These are phyloP conservation scores for Cornus florida DNA, from an alignment of 148 eudicot genomes.

Conservation along the genomic window DNA sequence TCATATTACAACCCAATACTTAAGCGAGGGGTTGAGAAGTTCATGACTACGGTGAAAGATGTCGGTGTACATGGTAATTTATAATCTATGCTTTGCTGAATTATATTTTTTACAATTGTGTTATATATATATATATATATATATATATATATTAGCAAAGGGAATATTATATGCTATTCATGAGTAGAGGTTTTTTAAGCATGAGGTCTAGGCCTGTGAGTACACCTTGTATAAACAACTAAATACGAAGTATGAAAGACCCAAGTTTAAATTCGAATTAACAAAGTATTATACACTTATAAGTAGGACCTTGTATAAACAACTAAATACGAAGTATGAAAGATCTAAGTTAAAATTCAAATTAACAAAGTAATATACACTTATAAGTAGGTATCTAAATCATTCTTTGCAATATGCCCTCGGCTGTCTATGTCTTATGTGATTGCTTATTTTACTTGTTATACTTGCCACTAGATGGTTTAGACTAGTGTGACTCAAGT, in stretches of 20 bases:
- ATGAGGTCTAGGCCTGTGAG: background rate
- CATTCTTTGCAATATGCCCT: background rate
- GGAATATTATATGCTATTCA: background rate
- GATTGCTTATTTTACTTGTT: background rate
- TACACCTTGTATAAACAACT: background rate
- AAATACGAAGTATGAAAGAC: background rate
- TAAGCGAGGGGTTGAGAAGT: constrained; percentile 77
- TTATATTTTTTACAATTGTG: constrained; percentile 10
- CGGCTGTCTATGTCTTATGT: background rate
- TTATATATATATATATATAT: background rate
- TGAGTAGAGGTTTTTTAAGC: background rate
- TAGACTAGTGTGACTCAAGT: background rate
- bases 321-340: no score
- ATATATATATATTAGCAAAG: background rate
- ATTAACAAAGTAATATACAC: background rate
- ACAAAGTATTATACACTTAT: background rate
- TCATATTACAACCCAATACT: constrained; percentile 92
- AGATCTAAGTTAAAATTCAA: no score
- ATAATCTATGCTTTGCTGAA: background rate
- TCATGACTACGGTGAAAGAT: constrained; percentile 79
- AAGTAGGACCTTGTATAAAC: no score
- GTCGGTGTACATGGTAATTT: constrained; percentile 84
- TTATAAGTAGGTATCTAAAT: background rate
- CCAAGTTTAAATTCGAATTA: background rate
- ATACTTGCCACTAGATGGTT: background rate